Evolutionary conservation across 495 filamentous ascomycete genomes (phyloP).

Genomic region (Viridothelium virens): DNA sequence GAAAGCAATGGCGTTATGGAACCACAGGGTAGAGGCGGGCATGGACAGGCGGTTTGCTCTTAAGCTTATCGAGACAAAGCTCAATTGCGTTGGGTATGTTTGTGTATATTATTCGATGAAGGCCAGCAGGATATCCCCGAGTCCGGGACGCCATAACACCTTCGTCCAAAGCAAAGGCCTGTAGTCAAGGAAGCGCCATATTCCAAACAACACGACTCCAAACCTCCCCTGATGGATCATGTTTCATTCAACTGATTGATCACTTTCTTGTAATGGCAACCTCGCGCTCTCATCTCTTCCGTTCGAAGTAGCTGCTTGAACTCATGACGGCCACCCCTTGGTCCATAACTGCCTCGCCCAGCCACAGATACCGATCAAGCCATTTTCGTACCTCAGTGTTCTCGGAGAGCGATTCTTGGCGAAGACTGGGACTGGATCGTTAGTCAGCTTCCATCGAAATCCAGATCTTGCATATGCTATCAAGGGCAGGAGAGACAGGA

Average conservation of each 20-base stretch:
- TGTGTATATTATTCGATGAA: slow-evolving; percentile 1
- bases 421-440: slow-evolving; percentile 67
- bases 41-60: neutral
- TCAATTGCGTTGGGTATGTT: neutral
- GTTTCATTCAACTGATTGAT: neutral
- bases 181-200: neutral
- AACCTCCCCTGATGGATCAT: neutral
- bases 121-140: neutral
- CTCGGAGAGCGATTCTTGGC: slow-evolving; percentile 75
- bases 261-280: neutral
- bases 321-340: slow-evolving; percentile 86
- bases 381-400: slow-evolving; percentile 80
- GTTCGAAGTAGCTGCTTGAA: slow-evolving; percentile 80
- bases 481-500: slow-evolving; percentile 19
- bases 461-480: neutral
- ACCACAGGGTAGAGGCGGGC: neutral
- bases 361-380: slow-evolving; percentile 89
- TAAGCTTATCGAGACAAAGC: neutral
- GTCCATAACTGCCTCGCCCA: slow-evolving; percentile 98
- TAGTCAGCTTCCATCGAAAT: slow-evolving; percentile 23
- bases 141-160: neutral
- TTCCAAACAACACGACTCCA: neutral
- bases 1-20: too few species aligned
- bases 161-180: neutral
- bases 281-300: slow-evolving; percentile 54